Percentiles rank a stretch among this genome's conserved stretches.
Conservation (phyloP, 2,329 filamentous ascomycete species). For the Diplodia intermedia region DNA sequence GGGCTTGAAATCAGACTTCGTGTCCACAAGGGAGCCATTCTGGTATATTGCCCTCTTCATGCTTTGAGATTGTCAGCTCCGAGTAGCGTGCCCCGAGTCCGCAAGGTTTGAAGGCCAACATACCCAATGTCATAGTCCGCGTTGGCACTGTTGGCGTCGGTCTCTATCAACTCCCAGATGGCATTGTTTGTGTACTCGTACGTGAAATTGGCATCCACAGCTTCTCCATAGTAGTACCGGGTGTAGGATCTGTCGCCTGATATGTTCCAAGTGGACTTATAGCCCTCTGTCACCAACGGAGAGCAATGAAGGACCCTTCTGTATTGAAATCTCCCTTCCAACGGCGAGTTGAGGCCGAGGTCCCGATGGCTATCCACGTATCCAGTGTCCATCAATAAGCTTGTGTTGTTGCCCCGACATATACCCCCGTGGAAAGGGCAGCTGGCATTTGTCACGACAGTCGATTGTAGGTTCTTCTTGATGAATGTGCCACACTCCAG, state of each 20-base stretch:
- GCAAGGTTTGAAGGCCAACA: background rate
- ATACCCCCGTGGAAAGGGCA: background rate
- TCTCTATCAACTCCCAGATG: background rate
- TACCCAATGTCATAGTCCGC: background rate
- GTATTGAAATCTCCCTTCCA: background rate
- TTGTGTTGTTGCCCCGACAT: background rate
- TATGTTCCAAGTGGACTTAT: background rate
- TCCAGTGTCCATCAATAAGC: background rate
- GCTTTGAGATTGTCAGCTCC: background rate
- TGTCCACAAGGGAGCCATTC: background rate
- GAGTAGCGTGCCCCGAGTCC: background rate
- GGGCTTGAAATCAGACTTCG: background rate
- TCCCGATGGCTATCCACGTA: background rate
- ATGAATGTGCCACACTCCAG: background rate
- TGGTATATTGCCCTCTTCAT: background rate
- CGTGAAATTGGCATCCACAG: background rate
- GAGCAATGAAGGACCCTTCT: background rate
- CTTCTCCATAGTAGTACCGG: background rate
- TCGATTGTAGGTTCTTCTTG: background rate
- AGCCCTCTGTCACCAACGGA: background rate
- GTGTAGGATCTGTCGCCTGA: background rate
- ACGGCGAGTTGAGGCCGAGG: background rate
- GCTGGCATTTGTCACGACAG: background rate
- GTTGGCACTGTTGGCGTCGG: background rate
- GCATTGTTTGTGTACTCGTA: background rate